Evolutionary conservation across 768 basidiomycete genomes (phyloP).

Genomic region (Megacollybia marginata): DNA sequence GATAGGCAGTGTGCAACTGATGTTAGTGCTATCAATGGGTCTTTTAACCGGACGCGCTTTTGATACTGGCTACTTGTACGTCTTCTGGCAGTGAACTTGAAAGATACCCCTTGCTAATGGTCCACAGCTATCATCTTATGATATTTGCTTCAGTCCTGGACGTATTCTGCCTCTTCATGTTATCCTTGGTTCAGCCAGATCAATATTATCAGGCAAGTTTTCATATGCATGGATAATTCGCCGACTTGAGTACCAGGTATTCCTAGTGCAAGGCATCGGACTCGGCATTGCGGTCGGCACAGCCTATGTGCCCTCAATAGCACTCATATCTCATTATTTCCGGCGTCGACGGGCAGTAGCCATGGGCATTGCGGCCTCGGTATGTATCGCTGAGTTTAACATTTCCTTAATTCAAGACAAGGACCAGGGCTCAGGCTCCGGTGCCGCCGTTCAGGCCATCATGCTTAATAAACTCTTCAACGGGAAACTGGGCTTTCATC

Average conservation of each 20-base stretch:
- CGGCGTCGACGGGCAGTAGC: constrained; percentile 35
- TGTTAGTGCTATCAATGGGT: constrained; percentile 21
- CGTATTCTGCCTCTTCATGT: constrained; percentile 23
- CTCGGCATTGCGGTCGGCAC: constrained; percentile 41
- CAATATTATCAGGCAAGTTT: constrained; percentile 25
- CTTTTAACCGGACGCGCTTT: constrained; percentile 21
- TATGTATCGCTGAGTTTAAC: constrained; percentile 12
- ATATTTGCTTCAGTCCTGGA: constrained; percentile 20
- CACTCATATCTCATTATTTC: constrained; percentile 45
- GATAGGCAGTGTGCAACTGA: constrained; percentile 25
- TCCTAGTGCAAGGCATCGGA: constrained; percentile 39
- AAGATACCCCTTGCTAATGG: constrained; percentile 12
- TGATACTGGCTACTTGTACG: constrained; percentile 23
- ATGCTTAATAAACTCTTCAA: constrained; percentile 51
- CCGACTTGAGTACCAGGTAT: constrained; percentile 23
- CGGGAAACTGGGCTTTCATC: constrained; percentile 42
- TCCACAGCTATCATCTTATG: constrained; percentile 12
- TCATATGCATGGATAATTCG: background rate
- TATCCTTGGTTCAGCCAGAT: constrained; percentile 26
- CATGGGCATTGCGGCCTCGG: constrained; percentile 41
- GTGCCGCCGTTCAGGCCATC: constrained; percentile 55
- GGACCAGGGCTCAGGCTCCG: constrained; percentile 42
- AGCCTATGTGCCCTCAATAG: constrained; percentile 38
- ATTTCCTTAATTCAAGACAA: constrained; percentile 15
- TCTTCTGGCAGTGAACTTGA: constrained; percentile 31